Base-by-base conservation (phyloP, 2,329 filamentous ascomycete species). In the Monilinia polystroma region DNA sequence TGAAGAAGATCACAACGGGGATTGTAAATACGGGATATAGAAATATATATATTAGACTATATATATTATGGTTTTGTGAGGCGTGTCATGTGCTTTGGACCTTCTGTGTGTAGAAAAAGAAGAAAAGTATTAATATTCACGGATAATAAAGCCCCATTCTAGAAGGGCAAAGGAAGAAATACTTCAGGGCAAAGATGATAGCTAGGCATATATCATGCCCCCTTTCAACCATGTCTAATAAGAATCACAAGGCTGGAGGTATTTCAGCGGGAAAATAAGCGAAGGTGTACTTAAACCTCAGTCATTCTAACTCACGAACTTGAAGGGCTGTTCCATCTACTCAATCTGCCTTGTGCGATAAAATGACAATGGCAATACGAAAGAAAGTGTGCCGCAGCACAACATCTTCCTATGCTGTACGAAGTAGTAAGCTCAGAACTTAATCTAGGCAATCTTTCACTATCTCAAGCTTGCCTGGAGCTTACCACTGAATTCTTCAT, bases 121-220 rank as follows among this genome's bases (percentile, higher is more conserved):
- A 35, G 18, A 29, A 10, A 3, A 18, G 3, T 35, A 35, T 35
- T 8, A 3, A 35, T 5, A 45, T 6, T 20, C 43, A 20, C 18
- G 18, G 14, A 14, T 18, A 16, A 0, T 18, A 16, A 38, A 20
- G n/a, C 18, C 16, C 26, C 43, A 7, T 63, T 52, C 51, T 35
- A 29, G 38, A 45, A 64, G 18, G 26, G 20, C 38, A 35, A 55
- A 43, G 29, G 52, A 64, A 64, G 26, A 18, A 63, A 63, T 63
- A 32, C 60, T 63, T 43, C 60, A 16, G 6, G 45, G 23, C 49
- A 32, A 58, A 18, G 16, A 14, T 32, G 7, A 29, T 52, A 52
- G 1, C 4, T 10, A 29, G 32, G 32, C 1, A 26, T 7, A 12
- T 52, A 29, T 52, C 26, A 8, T 41, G 29, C 23, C 38, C 26